Conservation (phyloP, 257 asterid species). For the Osmanthus fragrans region DNA sequence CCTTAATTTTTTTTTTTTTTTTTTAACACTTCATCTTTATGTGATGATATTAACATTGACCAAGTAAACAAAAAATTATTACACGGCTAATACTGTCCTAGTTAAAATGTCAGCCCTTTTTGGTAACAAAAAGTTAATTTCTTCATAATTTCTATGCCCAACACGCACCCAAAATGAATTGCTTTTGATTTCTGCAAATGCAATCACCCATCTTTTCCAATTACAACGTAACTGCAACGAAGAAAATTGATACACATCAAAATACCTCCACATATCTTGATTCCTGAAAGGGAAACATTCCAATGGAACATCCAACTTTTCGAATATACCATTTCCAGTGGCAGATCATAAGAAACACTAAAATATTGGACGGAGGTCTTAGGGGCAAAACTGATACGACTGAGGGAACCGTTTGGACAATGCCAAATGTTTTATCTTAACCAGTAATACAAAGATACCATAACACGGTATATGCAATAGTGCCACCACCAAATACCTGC, state of each 20-base stretch:
- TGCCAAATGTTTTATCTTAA: slow-evolving; percentile 48
- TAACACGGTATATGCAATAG: slow-evolving; percentile 81
- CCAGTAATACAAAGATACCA: slow-evolving; percentile 46
- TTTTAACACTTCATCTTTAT: too few species aligned
- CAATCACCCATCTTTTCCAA: slow-evolving; percentile 2
- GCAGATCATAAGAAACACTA: neutral
- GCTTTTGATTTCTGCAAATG: neutral
- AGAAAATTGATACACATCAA: neutral
- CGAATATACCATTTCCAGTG: neutral
- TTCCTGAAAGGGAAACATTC: neutral
- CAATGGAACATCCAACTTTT: neutral
- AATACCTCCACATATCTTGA: neutral
- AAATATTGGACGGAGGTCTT: neutral
- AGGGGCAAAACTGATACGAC: slow-evolving; percentile 33
- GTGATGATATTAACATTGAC: neutral
- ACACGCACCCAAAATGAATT: neutral
- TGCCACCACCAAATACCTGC: slow-evolving; percentile 86
- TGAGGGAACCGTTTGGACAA: slow-evolving; percentile 56
- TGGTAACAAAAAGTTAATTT: too few species aligned
- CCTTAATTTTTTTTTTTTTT: too few species aligned
- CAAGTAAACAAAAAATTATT: neutral
- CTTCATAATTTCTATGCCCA: neutral
- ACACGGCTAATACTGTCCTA: neutral
- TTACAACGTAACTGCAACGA: neutral
- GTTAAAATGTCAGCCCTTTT: too few species aligned